phyloP scores from a whole-genome alignment of 2,329 filamentous ascomycete species.

The Hirsutella thompsonii region DNA sequence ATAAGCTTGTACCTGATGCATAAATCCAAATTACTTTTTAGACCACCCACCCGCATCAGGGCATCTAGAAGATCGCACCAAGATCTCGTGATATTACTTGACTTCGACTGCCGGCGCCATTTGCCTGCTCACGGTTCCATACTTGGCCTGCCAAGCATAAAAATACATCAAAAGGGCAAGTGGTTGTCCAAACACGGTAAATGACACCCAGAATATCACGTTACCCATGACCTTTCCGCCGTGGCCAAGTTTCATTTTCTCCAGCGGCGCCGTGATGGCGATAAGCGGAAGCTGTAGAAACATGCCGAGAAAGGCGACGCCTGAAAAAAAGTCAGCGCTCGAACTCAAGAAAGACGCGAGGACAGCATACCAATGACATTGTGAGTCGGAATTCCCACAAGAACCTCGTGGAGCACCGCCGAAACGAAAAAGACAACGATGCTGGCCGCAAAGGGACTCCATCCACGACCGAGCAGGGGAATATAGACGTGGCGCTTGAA shows the following conservation, averaged over 20 bases:
- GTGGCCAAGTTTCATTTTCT: constrained; percentile 58
- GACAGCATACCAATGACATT: constrained; percentile 62
- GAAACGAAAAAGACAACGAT: constrained; percentile 79
- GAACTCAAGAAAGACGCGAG: not conserved
- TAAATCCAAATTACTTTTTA: not conserved
- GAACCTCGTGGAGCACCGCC: constrained; percentile 77
- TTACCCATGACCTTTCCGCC: constrained; percentile 77
- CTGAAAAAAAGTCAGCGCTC: constrained; percentile 25
- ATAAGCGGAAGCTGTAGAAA: constrained; percentile 86
- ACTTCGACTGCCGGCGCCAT: constrained; percentile 4
- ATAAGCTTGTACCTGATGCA: not conserved
- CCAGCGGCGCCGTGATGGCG: constrained; percentile 61
- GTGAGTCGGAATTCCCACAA: constrained; percentile 90
- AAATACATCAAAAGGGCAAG: constrained; percentile 89
- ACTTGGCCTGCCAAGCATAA: constrained; percentile 97
- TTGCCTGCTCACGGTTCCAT: constrained; percentile 61
- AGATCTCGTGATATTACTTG: not conserved
- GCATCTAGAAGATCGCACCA: too few relatives aligned
- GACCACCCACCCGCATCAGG: too few relatives aligned
- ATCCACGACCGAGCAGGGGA: constrained; percentile 75
- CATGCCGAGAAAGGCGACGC: constrained; percentile 91
- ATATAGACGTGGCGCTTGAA: constrained; percentile 92
- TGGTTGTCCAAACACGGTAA: constrained; percentile 90
- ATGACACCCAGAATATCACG: constrained; percentile 90
- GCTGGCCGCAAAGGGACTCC: constrained; percentile 57